Base-by-base conservation (phyloP, 768 basidiomycete genomes). In the Rhodocollybia butyracea region DNA sequence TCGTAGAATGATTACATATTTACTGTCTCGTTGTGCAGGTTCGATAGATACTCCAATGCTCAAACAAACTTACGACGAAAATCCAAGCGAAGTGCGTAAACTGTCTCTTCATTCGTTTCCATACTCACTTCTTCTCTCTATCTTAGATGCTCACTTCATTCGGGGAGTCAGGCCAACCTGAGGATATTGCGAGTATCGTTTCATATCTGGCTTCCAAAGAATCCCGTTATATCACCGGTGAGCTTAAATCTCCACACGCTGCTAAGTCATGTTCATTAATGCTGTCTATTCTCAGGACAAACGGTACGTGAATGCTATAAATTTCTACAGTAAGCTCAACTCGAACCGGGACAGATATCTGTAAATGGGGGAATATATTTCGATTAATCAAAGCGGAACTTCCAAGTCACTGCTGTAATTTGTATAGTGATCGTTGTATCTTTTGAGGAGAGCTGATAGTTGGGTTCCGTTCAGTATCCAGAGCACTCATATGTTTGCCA, bases 151-250 rank as follows among this genome's bases (percentile, higher is more conserved):
- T 32, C 8, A 3, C 32, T 32, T 48, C 21, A 30, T 48, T 48
- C 46, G n/a, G n/a, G n/a, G 36, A 48, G 17, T 12, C 56, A 1
- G 62, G 58, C n/a, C 53, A 60, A 7, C 59, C 66, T 0, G 60
- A 67, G 26, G 55, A 69, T 17, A 31, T 69, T 3, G 66, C 68
- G 29, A 54, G 61, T 13, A 32, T 64, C 12, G 66, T 69, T 2
- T 67, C 62, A 11, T 68, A 64, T 36, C 59, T 67, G 4, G 56
- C 61, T 30, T 68, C 66, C n/a, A 61, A 68, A 47, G 65, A 68
- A 19, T 63, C 65, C 13, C 57, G 60, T 40, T 62, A 61, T 31
- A 58, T 68, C 7, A 68, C 65, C 0, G 67, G 66, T 46, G 29
- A 11, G 31, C 3, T 34, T 15, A 5, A 15, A 29, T 51, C 21